Conservation (phyloP, 371 early-diverging fungal species). For the Syncephalastrum monosporum region DNA sequence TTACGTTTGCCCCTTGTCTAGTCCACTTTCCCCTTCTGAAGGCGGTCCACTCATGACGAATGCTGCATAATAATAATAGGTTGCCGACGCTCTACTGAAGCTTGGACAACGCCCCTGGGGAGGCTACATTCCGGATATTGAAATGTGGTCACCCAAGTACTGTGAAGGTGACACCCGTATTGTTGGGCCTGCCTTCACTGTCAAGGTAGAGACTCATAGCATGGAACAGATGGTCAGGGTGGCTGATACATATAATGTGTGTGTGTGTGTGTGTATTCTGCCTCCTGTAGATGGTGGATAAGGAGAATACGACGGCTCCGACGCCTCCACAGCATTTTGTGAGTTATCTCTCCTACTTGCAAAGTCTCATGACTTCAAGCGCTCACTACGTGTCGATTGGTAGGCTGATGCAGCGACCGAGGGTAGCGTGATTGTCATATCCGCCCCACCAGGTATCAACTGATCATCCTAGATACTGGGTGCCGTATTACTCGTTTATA, state of each 20-base stretch:
- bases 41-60: not conserved
- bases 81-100: constrained; percentile 74
- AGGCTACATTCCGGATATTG: constrained; percentile 70
- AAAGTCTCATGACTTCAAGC: too few species aligned
- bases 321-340: constrained; percentile 57
- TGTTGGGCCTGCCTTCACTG: constrained; percentile 78
- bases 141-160: constrained; percentile 63
- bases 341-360: constrained; percentile 26
- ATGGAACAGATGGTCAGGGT: not conserved
- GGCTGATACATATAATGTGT: not conserved
- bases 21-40: not conserved
- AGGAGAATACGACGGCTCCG: constrained; percentile 44
- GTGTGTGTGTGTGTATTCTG: not conserved
- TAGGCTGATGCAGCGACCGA: constrained; percentile 60
- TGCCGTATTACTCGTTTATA: too few species aligned
- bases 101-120: constrained; percentile 57
- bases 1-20: not conserved
- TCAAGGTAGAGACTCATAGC: constrained; percentile 47
- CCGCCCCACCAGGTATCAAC: constrained; percentile 53
- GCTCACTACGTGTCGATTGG: constrained; percentile 4
- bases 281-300: constrained; percentile 49
- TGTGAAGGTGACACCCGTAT: constrained; percentile 59
- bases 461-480: not conserved
- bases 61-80: constrained; percentile 30
- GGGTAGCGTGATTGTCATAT: constrained; percentile 66